phyloP scores from a whole-genome alignment of 2,329 filamentous ascomycete species.

The Fusarium humuli region DNA sequence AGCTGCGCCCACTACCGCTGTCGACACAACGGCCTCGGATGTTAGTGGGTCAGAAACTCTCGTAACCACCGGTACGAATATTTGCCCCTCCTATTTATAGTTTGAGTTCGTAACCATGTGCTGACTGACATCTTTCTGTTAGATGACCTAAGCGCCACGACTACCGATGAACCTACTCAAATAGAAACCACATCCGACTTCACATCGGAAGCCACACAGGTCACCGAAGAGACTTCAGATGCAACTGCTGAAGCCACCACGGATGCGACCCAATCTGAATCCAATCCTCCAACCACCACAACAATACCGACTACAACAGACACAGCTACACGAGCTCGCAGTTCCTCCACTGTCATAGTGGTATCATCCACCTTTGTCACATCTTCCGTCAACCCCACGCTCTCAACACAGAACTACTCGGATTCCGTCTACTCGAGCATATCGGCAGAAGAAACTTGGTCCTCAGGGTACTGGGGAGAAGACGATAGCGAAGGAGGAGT shows the following conservation, averaged over 20 bases:
- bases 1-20: conserved; percentile 27
- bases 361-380: conserved; percentile 34
- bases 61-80: conserved; percentile 41
- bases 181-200: conserved; percentile 35
- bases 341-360: conserved; percentile 38
- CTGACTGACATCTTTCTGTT: conserved; percentile 28
- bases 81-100: conserved; percentile 25
- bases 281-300: conserved; percentile 13
- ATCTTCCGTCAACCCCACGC: conserved; percentile 30
- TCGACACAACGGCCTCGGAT: conserved; percentile 29
- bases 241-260: conserved; percentile 28
- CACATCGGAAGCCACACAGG: conserved; percentile 24
- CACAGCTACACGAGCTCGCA: conserved; percentile 21
- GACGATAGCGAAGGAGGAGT: conserved; percentile 17
- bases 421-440: conserved; percentile 43
- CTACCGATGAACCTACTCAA: conserved; percentile 28
- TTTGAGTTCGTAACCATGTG: conserved; percentile 27
- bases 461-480: conserved; percentile 36
- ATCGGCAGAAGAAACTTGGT: conserved; percentile 43
- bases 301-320: conserved; percentile 28
- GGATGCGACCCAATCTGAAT: conserved; percentile 19
- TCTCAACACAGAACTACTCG: conserved; percentile 34
- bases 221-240: conserved; percentile 22
- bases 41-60: conserved; percentile 36
- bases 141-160: conserved; percentile 36